Evolutionary conservation across 2,329 filamentous ascomycete genomes (phyloP).

Genomic region (Dactylellina leptospora): DNA sequence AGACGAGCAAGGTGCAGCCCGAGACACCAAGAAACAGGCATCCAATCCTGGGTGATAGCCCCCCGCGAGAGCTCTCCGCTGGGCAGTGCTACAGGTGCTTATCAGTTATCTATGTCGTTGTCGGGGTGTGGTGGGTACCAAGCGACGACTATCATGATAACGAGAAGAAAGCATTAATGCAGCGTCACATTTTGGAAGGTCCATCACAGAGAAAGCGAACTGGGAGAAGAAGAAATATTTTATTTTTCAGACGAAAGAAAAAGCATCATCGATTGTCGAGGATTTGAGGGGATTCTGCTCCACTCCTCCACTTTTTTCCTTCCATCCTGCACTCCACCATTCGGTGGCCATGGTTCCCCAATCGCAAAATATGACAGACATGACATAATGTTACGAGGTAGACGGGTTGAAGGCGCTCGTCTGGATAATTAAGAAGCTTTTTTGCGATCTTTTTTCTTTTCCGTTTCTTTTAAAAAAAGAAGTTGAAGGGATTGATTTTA

Average conservation of each 20-base stretch:
- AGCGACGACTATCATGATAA: not conserved
- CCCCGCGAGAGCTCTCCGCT: not conserved
- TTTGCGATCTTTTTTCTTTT: not conserved
- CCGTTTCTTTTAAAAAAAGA: not conserved
- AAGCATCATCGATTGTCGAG: not conserved
- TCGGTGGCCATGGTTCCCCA: not conserved
- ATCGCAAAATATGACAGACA: not conserved
- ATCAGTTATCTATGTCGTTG: constrained; percentile 3
- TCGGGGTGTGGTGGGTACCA: not conserved
- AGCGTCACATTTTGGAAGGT: not conserved
- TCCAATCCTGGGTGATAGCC: not conserved
- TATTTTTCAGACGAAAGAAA: constrained; percentile 1
- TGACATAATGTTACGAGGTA: not conserved
- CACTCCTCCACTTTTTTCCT: constrained; percentile 5
- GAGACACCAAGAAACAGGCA: not conserved
- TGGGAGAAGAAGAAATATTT: not conserved
- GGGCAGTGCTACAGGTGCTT: not conserved
- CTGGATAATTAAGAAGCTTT: not conserved
- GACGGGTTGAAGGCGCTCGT: not conserved
- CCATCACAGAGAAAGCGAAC: not conserved
- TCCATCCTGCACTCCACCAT: not conserved
- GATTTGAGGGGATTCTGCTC: not conserved
- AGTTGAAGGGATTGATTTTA: constrained; percentile 5
- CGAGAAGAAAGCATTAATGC: not conserved
- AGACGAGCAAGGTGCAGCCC: constrained; percentile 1